Conservation (phyloP, 306 rosid genomes). For the Senna tora region DNA sequence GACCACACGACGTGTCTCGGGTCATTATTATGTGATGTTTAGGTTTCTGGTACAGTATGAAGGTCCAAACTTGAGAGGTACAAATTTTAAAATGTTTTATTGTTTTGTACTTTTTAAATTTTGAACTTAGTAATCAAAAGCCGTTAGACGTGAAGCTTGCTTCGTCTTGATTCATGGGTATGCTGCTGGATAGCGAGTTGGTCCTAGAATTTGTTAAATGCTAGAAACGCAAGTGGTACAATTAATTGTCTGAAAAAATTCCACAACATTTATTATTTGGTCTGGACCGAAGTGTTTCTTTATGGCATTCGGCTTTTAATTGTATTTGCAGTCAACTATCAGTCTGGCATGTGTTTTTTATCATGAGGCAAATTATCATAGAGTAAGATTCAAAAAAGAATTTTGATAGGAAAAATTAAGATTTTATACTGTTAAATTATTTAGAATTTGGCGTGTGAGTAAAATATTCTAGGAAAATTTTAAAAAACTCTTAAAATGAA, state of each 20-base stretch:
- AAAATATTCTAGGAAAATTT: too few species aligned
- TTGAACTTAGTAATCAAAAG: not conserved
- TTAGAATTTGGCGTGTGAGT: too few species aligned
- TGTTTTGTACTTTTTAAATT: too few species aligned
- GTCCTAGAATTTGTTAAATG: not conserved
- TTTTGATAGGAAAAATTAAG: too few species aligned
- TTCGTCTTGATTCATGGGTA: not conserved
- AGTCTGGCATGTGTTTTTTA: not conserved
- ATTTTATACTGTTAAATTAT: too few species aligned
- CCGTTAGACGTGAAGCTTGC: not conserved
- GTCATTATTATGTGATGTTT: not conserved
- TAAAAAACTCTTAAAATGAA: too few species aligned
- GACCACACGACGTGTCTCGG: not conserved
- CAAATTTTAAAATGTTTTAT: too few species aligned
- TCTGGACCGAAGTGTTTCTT: not conserved
- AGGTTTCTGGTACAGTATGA: not conserved
- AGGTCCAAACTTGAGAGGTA: not conserved
- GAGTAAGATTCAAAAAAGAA: too few species aligned
- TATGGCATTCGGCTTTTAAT: conserved; percentile 4
- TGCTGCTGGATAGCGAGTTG: too few species aligned
- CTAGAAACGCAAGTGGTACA: not conserved
- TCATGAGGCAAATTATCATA: not conserved
- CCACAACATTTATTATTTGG: not conserved
- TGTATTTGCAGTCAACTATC: not conserved
- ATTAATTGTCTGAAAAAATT: not conserved